These are phyloP conservation scores for Cinchona pubescens DNA, from an alignment of 257 asterid genomes.

Conservation along the genomic window DNA sequence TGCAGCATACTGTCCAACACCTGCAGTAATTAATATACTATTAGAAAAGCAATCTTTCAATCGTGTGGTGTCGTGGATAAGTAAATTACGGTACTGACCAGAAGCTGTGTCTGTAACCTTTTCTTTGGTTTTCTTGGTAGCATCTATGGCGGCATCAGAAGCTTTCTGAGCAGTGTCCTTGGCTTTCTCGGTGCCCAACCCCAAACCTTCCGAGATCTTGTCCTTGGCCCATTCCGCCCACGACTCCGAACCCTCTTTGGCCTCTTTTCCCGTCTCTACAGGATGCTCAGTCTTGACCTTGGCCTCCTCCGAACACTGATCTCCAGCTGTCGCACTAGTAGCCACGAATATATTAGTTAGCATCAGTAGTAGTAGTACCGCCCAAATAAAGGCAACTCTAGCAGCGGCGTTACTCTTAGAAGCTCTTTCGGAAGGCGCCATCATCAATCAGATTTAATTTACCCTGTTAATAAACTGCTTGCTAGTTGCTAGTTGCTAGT, in stretches of 20 bases:
- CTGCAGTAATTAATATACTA: conserved; percentile 1
- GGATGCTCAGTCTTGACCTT: conserved; percentile 7
- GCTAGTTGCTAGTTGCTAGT: not conserved
- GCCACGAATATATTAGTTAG: not conserved
- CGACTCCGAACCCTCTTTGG: conserved; percentile 34
- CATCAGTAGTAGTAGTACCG: not conserved
- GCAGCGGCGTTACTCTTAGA: not conserved
- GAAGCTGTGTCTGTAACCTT: conserved; percentile 31
- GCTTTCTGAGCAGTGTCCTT: conserved; percentile 22
- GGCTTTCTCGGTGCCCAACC: conserved; percentile 13
- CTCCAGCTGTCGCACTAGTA: not conserved
- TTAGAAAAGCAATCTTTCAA: too few relatives aligned
- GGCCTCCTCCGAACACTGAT: not conserved
- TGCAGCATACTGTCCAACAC: conserved; percentile 16
- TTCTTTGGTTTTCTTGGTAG: conserved; percentile 30
- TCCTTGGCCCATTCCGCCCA: conserved; percentile 73
- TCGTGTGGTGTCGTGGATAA: not conserved
- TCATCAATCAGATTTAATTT: not conserved
- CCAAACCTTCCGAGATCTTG: conserved; percentile 43
- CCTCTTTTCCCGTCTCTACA: conserved; percentile 17
- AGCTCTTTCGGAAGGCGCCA: not conserved
- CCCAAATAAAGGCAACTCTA: not conserved
- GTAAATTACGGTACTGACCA: conserved; percentile 15
- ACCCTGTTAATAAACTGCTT: too few relatives aligned
- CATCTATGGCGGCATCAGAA: conserved; percentile 32